Percentiles rank a stretch among this genome's conserved stretches.
phyloP scores from a whole-genome alignment of 2,329 filamentous ascomycete species.

The Talaromyces rugulosus region DNA sequence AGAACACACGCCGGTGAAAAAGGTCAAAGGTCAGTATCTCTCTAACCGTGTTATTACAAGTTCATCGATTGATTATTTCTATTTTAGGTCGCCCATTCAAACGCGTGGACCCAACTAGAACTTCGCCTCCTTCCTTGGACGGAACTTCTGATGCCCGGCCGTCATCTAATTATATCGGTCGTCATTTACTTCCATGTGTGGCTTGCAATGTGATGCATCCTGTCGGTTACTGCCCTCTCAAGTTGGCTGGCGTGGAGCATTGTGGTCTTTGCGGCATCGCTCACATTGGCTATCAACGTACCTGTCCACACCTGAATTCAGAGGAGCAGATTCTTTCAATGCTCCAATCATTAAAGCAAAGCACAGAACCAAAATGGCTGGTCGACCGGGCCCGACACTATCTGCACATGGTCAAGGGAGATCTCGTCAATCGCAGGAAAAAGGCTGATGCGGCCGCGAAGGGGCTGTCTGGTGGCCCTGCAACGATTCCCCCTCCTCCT shows the following conservation, averaged over 20 bases:
- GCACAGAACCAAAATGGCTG: slow-evolving; percentile 51
- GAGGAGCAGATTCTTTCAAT: slow-evolving; percentile 62
- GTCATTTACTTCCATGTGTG: slow-evolving; percentile 36
- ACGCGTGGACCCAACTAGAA: slow-evolving; percentile 26
- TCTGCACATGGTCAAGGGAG: slow-evolving; percentile 53
- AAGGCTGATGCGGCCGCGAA: slow-evolving; percentile 16
- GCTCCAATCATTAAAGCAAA: slow-evolving; percentile 58
- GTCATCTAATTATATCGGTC: background rate
- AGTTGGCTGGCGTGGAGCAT: slow-evolving; percentile 54
- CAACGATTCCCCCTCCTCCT: background rate
- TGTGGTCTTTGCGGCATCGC: slow-evolving; percentile 63
- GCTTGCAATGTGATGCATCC: slow-evolving; percentile 54
- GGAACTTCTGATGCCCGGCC: slow-evolving; percentile 6
- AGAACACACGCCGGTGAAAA: slow-evolving; percentile 23
- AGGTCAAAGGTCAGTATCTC: slow-evolving; percentile 18
- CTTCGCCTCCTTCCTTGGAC: slow-evolving; percentile 16
- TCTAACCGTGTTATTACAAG: background rate
- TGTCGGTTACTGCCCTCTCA: slow-evolving; percentile 58
- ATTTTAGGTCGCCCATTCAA: slow-evolving; percentile 33
- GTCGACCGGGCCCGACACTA: slow-evolving; percentile 55
- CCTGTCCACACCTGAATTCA: slow-evolving; percentile 60
- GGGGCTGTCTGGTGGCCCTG: background rate
- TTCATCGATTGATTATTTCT: background rate
- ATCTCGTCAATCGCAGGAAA: slow-evolving; percentile 51
- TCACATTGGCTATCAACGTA: slow-evolving; percentile 53